Conservation (phyloP, 225 moss, liverwort and hornwort genomes). For the Marchantia paleacea region DNA sequence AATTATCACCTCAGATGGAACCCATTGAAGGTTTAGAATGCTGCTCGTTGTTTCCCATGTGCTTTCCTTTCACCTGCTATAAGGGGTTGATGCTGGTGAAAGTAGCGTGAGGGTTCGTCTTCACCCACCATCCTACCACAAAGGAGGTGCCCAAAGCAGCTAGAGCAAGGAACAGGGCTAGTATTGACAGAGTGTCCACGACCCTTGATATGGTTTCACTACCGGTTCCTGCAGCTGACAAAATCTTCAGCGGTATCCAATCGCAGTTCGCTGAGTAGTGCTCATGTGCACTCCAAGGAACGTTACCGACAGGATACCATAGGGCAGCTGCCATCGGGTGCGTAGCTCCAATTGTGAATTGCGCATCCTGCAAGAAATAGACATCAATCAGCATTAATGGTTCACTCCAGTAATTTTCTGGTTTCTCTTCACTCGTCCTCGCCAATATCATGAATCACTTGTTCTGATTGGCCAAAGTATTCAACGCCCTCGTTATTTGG, state of each 20-base stretch:
- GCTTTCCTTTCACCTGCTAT: not conserved
- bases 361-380: slow-evolving; percentile 61
- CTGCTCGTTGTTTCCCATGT: not conserved
- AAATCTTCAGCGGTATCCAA: slow-evolving; percentile 73
- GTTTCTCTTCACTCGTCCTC: too few species aligned
- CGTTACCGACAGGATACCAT: slow-evolving; percentile 66
- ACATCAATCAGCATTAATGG: not conserved
- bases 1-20: slow-evolving; percentile 1
- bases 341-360: slow-evolving; percentile 74
- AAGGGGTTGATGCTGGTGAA: slow-evolving; percentile 27
- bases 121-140: slow-evolving; percentile 45
- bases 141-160: slow-evolving; percentile 33
- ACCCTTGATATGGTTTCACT: slow-evolving; percentile 3
- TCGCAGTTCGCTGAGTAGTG: slow-evolving; percentile 95
- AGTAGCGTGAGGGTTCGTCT: slow-evolving; percentile 18
- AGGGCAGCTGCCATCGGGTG: slow-evolving; percentile 67
- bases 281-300: slow-evolving; percentile 47
- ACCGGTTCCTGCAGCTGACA: slow-evolving; percentile 34
- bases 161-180: slow-evolving; percentile 37
- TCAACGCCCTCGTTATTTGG: not conserved
- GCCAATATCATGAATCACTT: too few species aligned
- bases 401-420: not conserved
- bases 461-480: too few species aligned
- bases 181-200: slow-evolving; percentile 30
- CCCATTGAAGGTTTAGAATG: not conserved